Conservation (phyloP, 306 rosid genomes). For the Lathyrus aphaca region DNA sequence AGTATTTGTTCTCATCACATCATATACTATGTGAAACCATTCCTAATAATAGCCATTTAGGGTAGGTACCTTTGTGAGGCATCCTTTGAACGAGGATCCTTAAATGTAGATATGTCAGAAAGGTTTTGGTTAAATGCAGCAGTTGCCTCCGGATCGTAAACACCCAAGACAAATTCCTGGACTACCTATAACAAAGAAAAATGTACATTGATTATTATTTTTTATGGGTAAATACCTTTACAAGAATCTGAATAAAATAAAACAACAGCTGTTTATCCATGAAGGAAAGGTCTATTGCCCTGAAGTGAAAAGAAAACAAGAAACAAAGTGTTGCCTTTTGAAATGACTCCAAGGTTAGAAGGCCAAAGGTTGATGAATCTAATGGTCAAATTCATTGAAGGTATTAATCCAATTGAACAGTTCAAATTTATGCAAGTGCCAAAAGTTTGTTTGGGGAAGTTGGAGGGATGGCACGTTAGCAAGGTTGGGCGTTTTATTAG, state of each 20-base stretch:
- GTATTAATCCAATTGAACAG: background rate
- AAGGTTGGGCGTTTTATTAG: background rate
- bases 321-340: background rate
- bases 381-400: background rate
- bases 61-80: slow-evolving; percentile 84
- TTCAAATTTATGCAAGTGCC: background rate
- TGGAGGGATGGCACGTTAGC: background rate
- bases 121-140: slow-evolving; percentile 76
- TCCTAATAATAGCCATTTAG: slow-evolving; percentile 17
- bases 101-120: slow-evolving; percentile 81
- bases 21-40: slow-evolving; percentile 23
- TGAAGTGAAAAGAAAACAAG: background rate
- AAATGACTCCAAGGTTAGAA: background rate
- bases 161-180: slow-evolving; percentile 85
- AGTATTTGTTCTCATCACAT: slow-evolving; percentile 27
- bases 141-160: slow-evolving; percentile 81
- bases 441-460: background rate
- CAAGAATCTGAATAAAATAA: slow-evolving; percentile 26
- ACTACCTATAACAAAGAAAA: slow-evolving; percentile 58
- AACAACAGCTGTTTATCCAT: background rate
- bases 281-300: background rate
- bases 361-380: background rate
- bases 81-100: slow-evolving; percentile 94
- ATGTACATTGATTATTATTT: slow-evolving; percentile 19
- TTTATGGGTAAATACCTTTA: slow-evolving; percentile 11